Evolutionary conservation across 345 rosid genomes (phyloP).

Genomic region (Eucalyptus pumila): DNA sequence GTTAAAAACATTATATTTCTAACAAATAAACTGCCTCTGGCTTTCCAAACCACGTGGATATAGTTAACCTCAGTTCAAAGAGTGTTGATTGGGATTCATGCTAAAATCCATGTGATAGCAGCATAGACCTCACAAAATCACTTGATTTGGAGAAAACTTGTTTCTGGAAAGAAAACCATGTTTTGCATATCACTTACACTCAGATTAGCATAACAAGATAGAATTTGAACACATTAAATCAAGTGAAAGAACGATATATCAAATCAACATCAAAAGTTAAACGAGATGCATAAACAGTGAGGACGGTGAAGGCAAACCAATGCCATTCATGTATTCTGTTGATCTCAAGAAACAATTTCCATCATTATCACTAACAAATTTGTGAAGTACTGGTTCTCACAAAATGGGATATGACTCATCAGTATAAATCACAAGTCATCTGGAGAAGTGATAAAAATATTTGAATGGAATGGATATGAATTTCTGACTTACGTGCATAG

Average conservation of each 20-base stretch:
- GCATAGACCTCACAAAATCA: not conserved
- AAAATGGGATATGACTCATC: not conserved
- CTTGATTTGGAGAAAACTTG: not conserved
- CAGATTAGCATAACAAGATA: not conserved
- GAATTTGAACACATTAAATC: not conserved
- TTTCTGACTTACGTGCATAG: constrained; percentile 76
- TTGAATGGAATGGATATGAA: not conserved
- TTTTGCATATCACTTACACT: not conserved
- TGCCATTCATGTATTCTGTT: not conserved
- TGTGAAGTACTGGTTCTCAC: not conserved
- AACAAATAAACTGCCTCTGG: not conserved
- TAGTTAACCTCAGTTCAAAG: not conserved
- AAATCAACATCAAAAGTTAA: not conserved
- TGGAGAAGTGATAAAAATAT: not conserved
- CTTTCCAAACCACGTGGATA: not conserved
- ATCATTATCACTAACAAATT: not conserved
- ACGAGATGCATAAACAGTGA: not conserved
- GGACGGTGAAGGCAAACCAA: not conserved
- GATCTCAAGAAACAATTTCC: not conserved
- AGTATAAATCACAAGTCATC: not conserved
- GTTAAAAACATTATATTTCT: not conserved
- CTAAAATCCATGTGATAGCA: not conserved
- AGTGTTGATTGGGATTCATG: not conserved
- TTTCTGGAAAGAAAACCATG: not conserved
- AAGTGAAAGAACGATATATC: not conserved